Percentiles rank a stretch among this genome's conserved stretches.
phyloP scores from a whole-genome alignment of 2,329 filamentous ascomycete genomes.

The Epichloe sp. region DNA sequence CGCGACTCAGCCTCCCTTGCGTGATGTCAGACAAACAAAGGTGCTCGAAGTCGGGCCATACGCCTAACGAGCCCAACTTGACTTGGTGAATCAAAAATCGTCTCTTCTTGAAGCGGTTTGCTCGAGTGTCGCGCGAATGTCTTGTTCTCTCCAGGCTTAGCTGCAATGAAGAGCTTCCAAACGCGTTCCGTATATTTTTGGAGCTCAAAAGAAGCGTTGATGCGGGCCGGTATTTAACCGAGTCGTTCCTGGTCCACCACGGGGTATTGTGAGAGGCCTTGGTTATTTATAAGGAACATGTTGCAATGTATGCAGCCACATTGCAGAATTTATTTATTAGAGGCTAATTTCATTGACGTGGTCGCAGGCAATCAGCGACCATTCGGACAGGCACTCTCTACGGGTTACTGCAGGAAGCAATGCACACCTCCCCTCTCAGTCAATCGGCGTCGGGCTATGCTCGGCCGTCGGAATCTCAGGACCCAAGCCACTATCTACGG shows the following conservation, averaged over 20 bases:
- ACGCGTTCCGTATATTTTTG: neutral
- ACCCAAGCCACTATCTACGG: neutral
- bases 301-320: too few relatives aligned
- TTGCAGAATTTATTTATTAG: too few relatives aligned
- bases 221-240: constrained; percentile 1
- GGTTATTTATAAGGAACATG: too few relatives aligned
- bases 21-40: neutral
- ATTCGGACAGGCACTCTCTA: too few relatives aligned
- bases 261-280: too few relatives aligned
- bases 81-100: too few relatives aligned
- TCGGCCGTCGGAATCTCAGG: constrained; percentile 1
- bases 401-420: too few relatives aligned
- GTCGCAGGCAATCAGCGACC: too few relatives aligned
- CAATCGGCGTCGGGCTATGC: constrained; percentile 1
- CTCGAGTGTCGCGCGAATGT: neutral
- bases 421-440: neutral
- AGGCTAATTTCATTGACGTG: too few relatives aligned
- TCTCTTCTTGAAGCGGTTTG: neutral
- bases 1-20: neutral
- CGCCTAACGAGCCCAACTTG: neutral
- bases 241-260: neutral
- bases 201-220: neutral
- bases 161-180: neutral
- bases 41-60: neutral
- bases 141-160: neutral